Percentiles rank a stretch among this genome's conserved stretches.
These are phyloP conservation scores for Eruca vesicaria DNA, from an alignment of 441 rosid species.

Conservation along the genomic window DNA sequence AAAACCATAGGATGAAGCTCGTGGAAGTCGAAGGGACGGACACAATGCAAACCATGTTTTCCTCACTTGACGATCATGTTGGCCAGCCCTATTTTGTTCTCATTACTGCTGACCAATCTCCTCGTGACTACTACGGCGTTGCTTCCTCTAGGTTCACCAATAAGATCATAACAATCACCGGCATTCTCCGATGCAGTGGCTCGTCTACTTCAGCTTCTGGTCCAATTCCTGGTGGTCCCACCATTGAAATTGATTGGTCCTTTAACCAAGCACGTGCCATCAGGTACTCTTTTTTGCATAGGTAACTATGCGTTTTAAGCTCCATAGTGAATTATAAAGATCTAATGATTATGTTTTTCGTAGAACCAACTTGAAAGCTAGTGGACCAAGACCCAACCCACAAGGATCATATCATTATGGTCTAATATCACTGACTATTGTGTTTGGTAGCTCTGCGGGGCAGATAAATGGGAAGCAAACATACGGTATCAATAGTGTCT, in stretches of 20 bases:
- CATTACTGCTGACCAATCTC: conserved; percentile 83
- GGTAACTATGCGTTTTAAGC: background rate
- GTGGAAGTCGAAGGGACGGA: conserved; percentile 97
- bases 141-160: conserved; percentile 78
- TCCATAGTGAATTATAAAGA: background rate
- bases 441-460: conserved; percentile 67
- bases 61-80: conserved; percentile 80
- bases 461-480: conserved; percentile 83
- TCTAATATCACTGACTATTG: conserved; percentile 76
- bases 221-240: conserved; percentile 77
- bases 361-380: conserved; percentile 94
- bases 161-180: conserved; percentile 56
- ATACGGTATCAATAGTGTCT: conserved; percentile 82
- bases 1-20: conserved; percentile 72
- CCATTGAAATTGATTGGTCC: conserved; percentile 80
- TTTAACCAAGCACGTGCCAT: conserved; percentile 89
- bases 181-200: conserved; percentile 68
- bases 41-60: conserved; percentile 68
- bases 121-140: conserved; percentile 76
- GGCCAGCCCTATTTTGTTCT: conserved; percentile 88
- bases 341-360: background rate
- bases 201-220: conserved; percentile 73
- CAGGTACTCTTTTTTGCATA: conserved; percentile 45
- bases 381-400: conserved; percentile 98
- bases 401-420: conserved; percentile 99